phyloP scores from a whole-genome alignment of 2,329 filamentous ascomycete species.

The Phialophora expanda region DNA sequence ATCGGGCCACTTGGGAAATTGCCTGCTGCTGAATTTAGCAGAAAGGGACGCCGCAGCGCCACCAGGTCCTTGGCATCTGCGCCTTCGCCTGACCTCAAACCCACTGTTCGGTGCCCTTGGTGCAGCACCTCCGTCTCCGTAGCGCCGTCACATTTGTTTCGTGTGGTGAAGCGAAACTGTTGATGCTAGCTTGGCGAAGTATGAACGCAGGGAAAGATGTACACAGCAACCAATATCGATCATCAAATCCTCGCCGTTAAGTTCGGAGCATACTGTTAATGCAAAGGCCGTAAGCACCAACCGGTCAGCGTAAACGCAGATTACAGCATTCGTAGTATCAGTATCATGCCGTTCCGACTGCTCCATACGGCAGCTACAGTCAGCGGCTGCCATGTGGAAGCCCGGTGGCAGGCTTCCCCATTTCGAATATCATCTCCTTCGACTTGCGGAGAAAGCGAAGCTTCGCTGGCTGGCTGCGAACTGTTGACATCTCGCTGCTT shows the following conservation, averaged over 20 bases:
- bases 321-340: not conserved
- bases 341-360: not conserved
- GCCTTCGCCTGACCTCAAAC: not conserved
- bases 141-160: not conserved
- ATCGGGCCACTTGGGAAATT: conserved; percentile 7
- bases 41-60: not conserved
- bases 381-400: not conserved
- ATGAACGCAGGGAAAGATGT: not conserved
- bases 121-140: not conserved
- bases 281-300: not conserved
- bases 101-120: not conserved
- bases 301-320: not conserved
- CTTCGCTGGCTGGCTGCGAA: not conserved
- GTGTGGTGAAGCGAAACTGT: not conserved
- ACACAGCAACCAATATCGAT: not conserved
- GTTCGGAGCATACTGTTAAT: not conserved
- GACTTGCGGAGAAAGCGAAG: not conserved
- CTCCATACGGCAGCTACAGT: not conserved
- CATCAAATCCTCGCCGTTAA: not conserved
- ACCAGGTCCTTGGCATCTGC: conserved; percentile 6
- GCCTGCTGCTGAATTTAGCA: conserved; percentile 10
- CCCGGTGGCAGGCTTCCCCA: not conserved
- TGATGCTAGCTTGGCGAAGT: not conserved
- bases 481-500: not conserved
- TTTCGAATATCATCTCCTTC: not conserved